Evolutionary conservation across 2,329 filamentous ascomycete genomes (phyloP).

Genomic region (Tolypocladium cylindrosporum): DNA sequence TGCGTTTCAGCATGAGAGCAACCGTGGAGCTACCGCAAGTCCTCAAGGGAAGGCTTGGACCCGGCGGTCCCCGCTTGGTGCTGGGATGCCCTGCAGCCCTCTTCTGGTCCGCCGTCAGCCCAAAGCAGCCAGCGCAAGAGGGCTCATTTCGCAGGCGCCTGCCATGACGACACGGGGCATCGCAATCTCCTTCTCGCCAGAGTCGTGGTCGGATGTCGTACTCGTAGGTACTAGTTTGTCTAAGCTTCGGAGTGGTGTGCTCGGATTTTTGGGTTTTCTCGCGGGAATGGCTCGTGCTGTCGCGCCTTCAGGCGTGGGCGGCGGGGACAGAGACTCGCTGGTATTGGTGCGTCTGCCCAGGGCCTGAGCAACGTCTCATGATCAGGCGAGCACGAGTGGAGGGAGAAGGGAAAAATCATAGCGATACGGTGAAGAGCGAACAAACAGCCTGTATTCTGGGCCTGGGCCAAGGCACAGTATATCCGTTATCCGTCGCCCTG

Average conservation of each 20-base stretch:
- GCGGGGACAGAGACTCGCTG: not conserved
- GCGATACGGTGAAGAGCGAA: not conserved
- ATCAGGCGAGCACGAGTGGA: not conserved
- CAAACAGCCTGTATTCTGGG: not conserved
- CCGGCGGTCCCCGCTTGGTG: not conserved
- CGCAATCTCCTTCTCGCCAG: not conserved
- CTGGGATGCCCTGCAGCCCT: not conserved
- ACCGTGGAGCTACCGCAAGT: not conserved
- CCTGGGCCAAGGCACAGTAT: not conserved
- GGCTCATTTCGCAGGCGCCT: not conserved
- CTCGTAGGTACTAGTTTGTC: not conserved
- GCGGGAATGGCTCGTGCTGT: not conserved
- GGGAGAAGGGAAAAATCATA: not conserved
- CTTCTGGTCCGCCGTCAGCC: not conserved
- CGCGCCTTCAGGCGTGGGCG: not conserved
- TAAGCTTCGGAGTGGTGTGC: not conserved
- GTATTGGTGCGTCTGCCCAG: not conserved
- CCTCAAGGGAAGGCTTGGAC: not conserved
- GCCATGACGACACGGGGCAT: not conserved
- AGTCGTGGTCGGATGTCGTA: not conserved
- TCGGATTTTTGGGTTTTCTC: not conserved
- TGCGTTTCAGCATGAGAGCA: conserved; percentile 3
- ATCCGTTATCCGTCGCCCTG: not conserved
- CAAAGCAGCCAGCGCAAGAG: not conserved
- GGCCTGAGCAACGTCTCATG: not conserved